phyloP scores from a whole-genome alignment of 2,329 filamentous ascomycete genomes.

The Fusarium beomiforme region DNA sequence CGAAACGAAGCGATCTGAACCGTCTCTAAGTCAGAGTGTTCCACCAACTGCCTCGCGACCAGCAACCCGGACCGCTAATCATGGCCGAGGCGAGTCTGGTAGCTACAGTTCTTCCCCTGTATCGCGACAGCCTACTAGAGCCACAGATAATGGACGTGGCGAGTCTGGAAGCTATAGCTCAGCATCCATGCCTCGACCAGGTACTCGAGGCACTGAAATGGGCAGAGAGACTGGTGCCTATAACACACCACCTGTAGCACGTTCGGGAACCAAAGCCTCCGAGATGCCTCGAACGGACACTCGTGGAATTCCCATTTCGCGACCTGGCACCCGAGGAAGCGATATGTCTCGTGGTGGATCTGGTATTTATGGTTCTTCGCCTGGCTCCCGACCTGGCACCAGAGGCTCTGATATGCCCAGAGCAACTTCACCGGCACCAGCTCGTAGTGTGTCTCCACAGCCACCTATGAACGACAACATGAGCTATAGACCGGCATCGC shows the following conservation, averaged over 20 bases:
- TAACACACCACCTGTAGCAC: conserved; percentile 33
- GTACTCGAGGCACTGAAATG: conserved; percentile 38
- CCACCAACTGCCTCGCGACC: conserved; percentile 27
- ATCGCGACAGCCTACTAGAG: conserved; percentile 49
- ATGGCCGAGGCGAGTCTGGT: conserved; percentile 33
- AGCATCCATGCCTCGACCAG: conserved; percentile 38
- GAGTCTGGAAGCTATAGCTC: conserved; percentile 45
- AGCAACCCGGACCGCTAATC: conserved; percentile 19
- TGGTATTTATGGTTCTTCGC: conserved; percentile 46
- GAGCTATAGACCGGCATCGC: conserved; percentile 63
- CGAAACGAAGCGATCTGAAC: conserved; percentile 31
- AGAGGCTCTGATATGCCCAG: conserved; percentile 68
- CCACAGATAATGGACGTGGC: conserved; percentile 21
- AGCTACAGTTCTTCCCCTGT: conserved; percentile 48
- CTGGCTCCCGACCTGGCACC: conserved; percentile 66
- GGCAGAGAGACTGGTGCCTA: conserved; percentile 44
- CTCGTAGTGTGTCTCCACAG: conserved; percentile 70
- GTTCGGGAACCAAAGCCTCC: conserved; percentile 38
- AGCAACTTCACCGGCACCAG: conserved; percentile 74
- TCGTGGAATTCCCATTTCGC: conserved; percentile 55
- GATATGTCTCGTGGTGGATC: conserved; percentile 44
- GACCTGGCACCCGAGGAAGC: conserved; percentile 48
- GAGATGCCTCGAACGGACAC: conserved; percentile 37
- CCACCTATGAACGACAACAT: conserved; percentile 61
- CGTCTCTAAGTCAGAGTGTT: conserved; percentile 24